Base-by-base conservation (phyloP, 768 basidiomycete species). In the Dentipellis sp. region DNA sequence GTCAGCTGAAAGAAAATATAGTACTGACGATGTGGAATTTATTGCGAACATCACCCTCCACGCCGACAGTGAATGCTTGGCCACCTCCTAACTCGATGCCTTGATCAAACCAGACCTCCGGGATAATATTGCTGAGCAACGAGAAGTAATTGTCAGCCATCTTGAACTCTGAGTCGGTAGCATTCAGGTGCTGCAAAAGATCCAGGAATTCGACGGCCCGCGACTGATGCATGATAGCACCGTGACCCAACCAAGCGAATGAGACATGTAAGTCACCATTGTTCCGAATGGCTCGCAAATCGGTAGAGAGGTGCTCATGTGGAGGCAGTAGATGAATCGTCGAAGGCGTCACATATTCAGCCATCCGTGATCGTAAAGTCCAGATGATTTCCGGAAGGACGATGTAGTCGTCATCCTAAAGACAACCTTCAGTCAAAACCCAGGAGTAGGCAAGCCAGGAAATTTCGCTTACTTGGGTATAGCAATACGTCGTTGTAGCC, bases 81-180 rank as follows among this genome's bases (percentile, higher is more conserved):
- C 81, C 82, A 3, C 81, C 82, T 37, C 74, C 79, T 3, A 87
- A 72, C 56, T 78, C 75, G 47, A 82, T 75, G n/a, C 79, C 79
- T 58, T 80, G 77, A 59, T 83, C 81, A 55, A 84, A 78, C 83
- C 84, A 86, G 10, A 76, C 67, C 64, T 84, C 82, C 1, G 83
- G 78, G 40, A 78, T 63, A 17, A 65, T 67, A 63, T 85, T 86
- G 54, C 69, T 71, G 49, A 86, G 66, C 51, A 87, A 69, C 1
- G 82, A 73, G 63, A 78, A 87, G 60, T 84, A 85, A 58, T 87
- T 87, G 64, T 87, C 86, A 3, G 84, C 81, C 83, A 84, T 86
- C 60, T 77, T 74, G 62, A 74, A 68, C 59, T 83, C 76, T 38
- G 80, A 78, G 3, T 72, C 66, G 0, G 79, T 72, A 39, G 74